Conservation (phyloP, 2,329 filamentous ascomycete species). For the Eurotiales sp. region DNA sequence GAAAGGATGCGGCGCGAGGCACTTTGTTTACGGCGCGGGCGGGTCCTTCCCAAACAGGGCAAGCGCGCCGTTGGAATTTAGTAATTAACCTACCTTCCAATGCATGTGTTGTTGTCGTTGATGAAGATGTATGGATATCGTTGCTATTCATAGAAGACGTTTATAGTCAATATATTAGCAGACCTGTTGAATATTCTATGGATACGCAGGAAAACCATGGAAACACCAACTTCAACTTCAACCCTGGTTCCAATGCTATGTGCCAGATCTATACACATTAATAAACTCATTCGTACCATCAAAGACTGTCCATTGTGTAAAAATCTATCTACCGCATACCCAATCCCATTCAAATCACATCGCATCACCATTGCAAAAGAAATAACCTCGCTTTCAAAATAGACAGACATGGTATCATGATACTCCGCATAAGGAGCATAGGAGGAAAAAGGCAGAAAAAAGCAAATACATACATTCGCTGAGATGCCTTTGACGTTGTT, state of each 20-base stretch:
- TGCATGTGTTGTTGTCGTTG: neutral
- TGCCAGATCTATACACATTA: no score
- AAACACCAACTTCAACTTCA: no score
- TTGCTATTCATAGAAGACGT: no score
- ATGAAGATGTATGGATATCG: neutral
- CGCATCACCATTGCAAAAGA: no score
- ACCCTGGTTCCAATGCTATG: no score
- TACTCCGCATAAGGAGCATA: neutral
- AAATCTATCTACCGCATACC: neutral
- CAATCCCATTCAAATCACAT: neutral
- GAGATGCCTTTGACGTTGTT: neutral
- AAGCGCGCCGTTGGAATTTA: neutral
- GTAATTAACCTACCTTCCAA: neutral
- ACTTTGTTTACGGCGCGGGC: slow-evolving; percentile 11
- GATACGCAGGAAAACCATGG: no score
- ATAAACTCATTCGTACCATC: neutral
- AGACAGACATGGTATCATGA: neutral
- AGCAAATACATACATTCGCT: neutral
- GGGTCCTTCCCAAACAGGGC: slow-evolving; percentile 7
- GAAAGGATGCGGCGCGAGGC: no score
- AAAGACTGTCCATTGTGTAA: neutral
- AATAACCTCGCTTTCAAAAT: neutral
- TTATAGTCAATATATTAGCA: no score
- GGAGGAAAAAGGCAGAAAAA: neutral
- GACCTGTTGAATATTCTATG: no score